A percentile compares a stretch with the other conserved stretches of the same genome.
These are phyloP conservation scores for Colletotrichum cordylinicola DNA, from an alignment of 2,329 filamentous ascomycete species.

Conservation along the genomic window DNA sequence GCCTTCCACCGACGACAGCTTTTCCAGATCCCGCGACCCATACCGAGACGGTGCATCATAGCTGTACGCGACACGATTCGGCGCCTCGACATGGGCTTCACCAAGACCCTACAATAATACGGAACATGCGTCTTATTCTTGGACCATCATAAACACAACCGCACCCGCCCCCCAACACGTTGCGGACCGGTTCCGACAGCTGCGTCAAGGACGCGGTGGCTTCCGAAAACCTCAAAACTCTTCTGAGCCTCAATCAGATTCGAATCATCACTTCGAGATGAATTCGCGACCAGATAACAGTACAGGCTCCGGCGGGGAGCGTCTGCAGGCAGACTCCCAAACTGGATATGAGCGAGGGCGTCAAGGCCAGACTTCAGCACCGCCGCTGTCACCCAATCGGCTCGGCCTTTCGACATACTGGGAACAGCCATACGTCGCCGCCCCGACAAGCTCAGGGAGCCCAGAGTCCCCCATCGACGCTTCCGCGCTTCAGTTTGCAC, in stretches of 20 bases:
- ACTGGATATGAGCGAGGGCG: slow-evolving; percentile 4
- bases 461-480: slow-evolving; percentile 59
- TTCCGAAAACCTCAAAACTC: not conserved
- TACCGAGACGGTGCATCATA: not conserved
- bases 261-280: slow-evolving; percentile 11
- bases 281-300: slow-evolving; percentile 6
- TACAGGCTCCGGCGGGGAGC: not conserved
- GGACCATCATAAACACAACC: not conserved
- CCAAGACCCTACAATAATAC: not conserved
- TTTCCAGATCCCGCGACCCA: not conserved
- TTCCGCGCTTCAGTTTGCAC: slow-evolving; percentile 57
- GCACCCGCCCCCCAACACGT: not conserved
- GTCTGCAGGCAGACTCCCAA: slow-evolving; percentile 24
- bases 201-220: not conserved
- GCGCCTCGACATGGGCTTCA: slow-evolving; percentile 1
- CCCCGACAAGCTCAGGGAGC: slow-evolving; percentile 39
- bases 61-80: not conserved
- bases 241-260: not conserved
- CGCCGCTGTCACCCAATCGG: slow-evolving; percentile 33
- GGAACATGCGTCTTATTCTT: slow-evolving; percentile 3
- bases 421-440: slow-evolving; percentile 51
- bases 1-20: not conserved
- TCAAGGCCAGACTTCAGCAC: not conserved
- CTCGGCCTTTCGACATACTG: slow-evolving; percentile 58
- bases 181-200: not conserved